phyloP scores from a whole-genome alignment of 805 yeast species.

The Cyberlindnera veronae region DNA sequence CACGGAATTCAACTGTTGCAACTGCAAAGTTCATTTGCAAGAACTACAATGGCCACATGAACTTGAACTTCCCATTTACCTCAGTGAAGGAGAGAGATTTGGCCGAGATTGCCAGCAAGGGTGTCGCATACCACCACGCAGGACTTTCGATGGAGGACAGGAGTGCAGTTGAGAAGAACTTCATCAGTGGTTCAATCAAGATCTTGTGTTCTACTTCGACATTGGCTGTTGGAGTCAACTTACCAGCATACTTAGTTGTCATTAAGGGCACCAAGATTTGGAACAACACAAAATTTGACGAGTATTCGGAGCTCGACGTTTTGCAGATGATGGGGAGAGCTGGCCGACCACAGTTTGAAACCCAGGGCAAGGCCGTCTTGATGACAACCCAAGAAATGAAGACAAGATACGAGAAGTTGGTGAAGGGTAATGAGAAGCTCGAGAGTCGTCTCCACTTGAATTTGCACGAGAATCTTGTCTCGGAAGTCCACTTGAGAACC shows the following conservation, averaged over 20 bases:
- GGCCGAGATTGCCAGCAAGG: conserved; percentile 25
- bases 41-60: conserved; percentile 10
- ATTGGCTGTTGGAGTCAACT: conserved; percentile 56
- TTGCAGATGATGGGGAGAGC: conserved; percentile 67
- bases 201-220: conserved; percentile 62
- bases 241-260: conserved; percentile 58
- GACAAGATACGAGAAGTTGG: conserved; percentile 37
- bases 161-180: conserved; percentile 40
- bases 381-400: conserved; percentile 39
- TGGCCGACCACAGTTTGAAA: conserved; percentile 58
- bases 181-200: conserved; percentile 39
- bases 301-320: conserved; percentile 52
- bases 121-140: conserved; percentile 58
- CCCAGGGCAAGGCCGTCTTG: conserved; percentile 44
- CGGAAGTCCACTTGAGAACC: conserved; percentile 42
- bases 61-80: not conserved
- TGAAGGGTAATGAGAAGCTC: conserved; percentile 40
- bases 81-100: conserved; percentile 30
- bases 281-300: conserved; percentile 44
- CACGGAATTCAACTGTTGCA: conserved; percentile 43
- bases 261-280: conserved; percentile 64
- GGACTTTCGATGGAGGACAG: conserved; percentile 50
- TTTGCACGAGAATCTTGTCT: conserved; percentile 38
- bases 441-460: conserved; percentile 45
- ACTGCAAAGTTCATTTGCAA: conserved; percentile 42